Evolutionary conservation across 441 rosid genomes (phyloP), one percentile per base, ranked within the genome.

Genomic region (Aquilaria agallochum): DNA sequence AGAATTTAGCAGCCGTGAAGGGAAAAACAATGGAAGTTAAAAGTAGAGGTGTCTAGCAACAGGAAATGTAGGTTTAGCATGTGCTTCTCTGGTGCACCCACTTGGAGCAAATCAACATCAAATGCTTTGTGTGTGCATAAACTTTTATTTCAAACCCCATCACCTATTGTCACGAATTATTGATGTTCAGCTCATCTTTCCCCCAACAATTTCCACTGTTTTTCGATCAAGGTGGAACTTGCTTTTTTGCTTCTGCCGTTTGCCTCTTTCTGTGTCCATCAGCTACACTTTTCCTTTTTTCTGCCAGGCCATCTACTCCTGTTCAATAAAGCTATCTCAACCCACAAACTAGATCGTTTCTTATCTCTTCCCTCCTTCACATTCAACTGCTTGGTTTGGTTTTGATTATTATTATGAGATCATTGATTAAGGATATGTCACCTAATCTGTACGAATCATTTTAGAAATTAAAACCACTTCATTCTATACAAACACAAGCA

Each of bases 21-120:
- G 20, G 20, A 20, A 20, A 20, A 20, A 20, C 20, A 20, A 20
- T 20, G 32, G 27, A 31, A 33, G 15, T 40, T 31, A 7, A n/a
- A 32, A 34, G 31, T 34, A 14, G 47, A 42, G 32, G 55, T 13
- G 47, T 32, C 7, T 11, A 7, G 53, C 69, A 64, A 69, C 13
- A 50, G 12, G 31, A 34, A 59, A 69, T 69, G 78, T 68, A 73
- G 77, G 70, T 64, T 53, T 61, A 58, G 81, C 87, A 80, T 80
- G 85, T 82, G 85, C 82, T 69, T 71, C 79, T 67, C 79, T 79
- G 83, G 74, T 74, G 77, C 74, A 20, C 20, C 63, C 60, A 71
- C 80, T 60, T 63, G 56, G 51, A 34, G 68, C 73, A 20, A 20
- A 71, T 82, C 83, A 73, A 60, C 78, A 48, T 80, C 87, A 80